Evolutionary conservation across 2,329 filamentous ascomycete genomes (phyloP), one percentile per base, ranked within the genome.

Genomic region (Pezicula rhizophila): DNA sequence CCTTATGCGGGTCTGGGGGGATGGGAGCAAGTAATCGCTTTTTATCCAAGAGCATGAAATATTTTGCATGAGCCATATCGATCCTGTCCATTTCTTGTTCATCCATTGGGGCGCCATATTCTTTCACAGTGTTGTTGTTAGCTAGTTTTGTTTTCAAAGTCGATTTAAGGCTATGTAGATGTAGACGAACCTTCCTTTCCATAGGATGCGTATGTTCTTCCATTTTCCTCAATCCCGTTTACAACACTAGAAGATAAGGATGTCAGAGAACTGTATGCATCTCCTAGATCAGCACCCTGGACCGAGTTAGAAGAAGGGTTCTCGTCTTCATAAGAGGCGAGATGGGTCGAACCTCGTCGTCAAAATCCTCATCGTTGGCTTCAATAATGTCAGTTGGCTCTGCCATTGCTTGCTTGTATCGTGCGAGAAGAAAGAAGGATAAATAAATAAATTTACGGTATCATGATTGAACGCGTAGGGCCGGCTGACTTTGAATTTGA

Each of bases 1-100:
- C 65, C 44, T 57, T 61, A 38, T 70, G 65, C 8, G 51, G 48
- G n/a, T 44, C 34, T 12, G 10, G 15, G 10, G 17, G 34, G 5
- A 50, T 47, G 8, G 48, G 48, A 25, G 51, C 43, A 18, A 51
- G 31, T 23, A 46, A 52, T 47, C 51, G 48, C 39, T 52, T 55
- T 34, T 51, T 52, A 10, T 54, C 49, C 2, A 52, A 42, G 2
- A 56, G 15, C 20, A 51, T 52, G 12, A 52, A 50, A 38, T 54
- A 54, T 41, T 54, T 56, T 5, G 53, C 50, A 43, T 56, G 52
- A 20, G 46, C 47, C 53, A 54, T 54, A 23, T 56, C 52, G 20
- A 54, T 53, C 25, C 53, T 46, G 23, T 54, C 49, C 47, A 54
- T 45, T 38, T 56, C 53, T 5, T 50, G 47, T 33, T 56, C 52